Conservation (phyloP, 495 filamentous ascomycete species). For the Aspergillus cavernicola region DNA sequence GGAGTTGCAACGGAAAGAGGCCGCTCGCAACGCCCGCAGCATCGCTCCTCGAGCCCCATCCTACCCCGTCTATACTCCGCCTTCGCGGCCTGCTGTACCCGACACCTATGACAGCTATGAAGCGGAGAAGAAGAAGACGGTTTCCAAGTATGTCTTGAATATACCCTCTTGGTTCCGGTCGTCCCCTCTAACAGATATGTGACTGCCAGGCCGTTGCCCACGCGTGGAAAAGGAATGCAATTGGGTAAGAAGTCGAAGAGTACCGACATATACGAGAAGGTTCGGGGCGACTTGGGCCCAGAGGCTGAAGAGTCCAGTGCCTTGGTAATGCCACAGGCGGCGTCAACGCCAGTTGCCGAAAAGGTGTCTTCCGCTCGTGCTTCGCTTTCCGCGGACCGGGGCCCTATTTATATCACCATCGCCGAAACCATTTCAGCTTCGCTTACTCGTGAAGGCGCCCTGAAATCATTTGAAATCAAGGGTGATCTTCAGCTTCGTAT, state of each 20-base stretch:
- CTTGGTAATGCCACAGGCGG: conserved; percentile 64
- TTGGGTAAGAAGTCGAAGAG: conserved; percentile 96
- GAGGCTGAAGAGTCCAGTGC: conserved; percentile 75
- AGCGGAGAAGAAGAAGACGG: conserved; percentile 91
- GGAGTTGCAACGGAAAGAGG: conserved; percentile 96
- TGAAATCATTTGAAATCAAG: conserved; percentile 81
- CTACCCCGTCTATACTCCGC: conserved; percentile 87
- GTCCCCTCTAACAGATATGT: conserved; percentile 13
- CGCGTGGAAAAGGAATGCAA: conserved; percentile 96
- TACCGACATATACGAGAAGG: conserved; percentile 92
- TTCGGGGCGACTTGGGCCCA: conserved; percentile 81
- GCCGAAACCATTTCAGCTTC: conserved; percentile 85
- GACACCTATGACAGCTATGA: conserved; percentile 92
- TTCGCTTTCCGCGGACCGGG: conserved; percentile 66
- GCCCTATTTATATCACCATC: conserved; percentile 80
- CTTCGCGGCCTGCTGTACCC: conserved; percentile 63
- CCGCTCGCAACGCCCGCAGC: conserved; percentile 55
- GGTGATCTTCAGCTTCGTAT: conserved; percentile 89
- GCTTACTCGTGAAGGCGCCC: conserved; percentile 76
- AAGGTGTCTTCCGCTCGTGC: conserved; percentile 55
- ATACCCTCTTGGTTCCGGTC: not conserved
- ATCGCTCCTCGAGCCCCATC: conserved; percentile 66
- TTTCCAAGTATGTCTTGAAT: conserved; percentile 55
- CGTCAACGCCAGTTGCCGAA: conserved; percentile 47
- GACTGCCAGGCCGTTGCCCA: conserved; percentile 54